Evolutionary conservation across 2,329 filamentous ascomycete species (phyloP).

Genomic region (Claviceps quebecensis): DNA sequence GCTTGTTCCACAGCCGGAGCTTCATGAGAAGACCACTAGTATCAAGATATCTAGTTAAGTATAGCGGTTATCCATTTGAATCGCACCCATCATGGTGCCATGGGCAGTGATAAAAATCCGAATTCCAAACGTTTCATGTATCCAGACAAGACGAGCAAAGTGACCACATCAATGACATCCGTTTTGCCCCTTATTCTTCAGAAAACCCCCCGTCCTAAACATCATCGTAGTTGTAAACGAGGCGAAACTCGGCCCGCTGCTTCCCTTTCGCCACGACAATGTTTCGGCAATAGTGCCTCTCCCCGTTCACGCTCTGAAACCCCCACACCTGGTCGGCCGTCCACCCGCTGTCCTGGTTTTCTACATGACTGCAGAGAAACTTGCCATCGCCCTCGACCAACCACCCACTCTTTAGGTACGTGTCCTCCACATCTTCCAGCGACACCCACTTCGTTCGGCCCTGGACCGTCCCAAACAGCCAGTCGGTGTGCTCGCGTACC

Average conservation of each 20-base stretch:
- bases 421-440: conserved; percentile 37
- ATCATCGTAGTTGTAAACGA: conserved; percentile 40
- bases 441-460: conserved; percentile 42
- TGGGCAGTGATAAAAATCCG: too few relatives aligned
- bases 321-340: conserved; percentile 45
- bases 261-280: conserved; percentile 37
- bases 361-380: conserved; percentile 50
- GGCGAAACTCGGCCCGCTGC: conserved; percentile 33
- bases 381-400: conserved; percentile 43
- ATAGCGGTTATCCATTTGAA: too few relatives aligned
- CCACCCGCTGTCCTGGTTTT: conserved; percentile 39
- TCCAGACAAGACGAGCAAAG: too few relatives aligned
- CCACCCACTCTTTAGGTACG: conserved; percentile 45
- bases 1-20: too few relatives aligned
- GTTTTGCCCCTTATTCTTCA: neutral
- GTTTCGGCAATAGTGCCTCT: conserved; percentile 39
- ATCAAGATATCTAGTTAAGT: too few relatives aligned
- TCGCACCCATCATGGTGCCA: too few relatives aligned
- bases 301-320: conserved; percentile 38
- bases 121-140: too few relatives aligned
- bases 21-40: too few relatives aligned
- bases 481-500: conserved; percentile 55
- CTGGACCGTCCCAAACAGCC: conserved; percentile 61
- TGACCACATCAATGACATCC: too few relatives aligned
- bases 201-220: neutral